Percentiles rank a stretch among this genome's conserved stretches.
Evolutionary conservation across 2,329 filamentous ascomycete genomes (phyloP).

Genomic region (Aspergillus felis): DNA sequence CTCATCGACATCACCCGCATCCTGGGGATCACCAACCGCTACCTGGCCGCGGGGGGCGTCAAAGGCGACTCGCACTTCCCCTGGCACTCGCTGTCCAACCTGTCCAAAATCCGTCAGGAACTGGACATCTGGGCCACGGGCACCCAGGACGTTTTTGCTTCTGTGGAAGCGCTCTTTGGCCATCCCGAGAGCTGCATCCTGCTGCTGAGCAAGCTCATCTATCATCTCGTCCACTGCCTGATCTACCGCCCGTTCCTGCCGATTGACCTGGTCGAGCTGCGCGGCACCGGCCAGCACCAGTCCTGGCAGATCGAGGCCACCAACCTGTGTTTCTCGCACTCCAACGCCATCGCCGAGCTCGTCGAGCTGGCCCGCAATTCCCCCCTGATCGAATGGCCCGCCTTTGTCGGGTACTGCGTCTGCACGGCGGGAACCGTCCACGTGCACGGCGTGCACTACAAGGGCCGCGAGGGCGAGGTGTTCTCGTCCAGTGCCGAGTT

Average conservation of each 20-base stretch:
- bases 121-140: conserved; percentile 81
- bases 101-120: conserved; percentile 82
- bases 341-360: conserved; percentile 80
- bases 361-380: conserved; percentile 74
- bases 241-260: conserved; percentile 85
- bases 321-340: conserved; percentile 80
- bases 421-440: conserved; percentile 85
- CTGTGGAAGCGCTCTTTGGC: conserved; percentile 69
- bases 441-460: conserved; percentile 79
- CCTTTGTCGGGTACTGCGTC: conserved; percentile 81
- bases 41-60: conserved; percentile 78
- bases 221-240: conserved; percentile 80
- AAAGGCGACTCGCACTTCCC: conserved; percentile 89
- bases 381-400: conserved; percentile 75
- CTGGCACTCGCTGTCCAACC: conserved; percentile 80
- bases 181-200: conserved; percentile 74
- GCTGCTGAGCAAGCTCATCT: conserved; percentile 79
- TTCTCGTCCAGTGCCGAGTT: conserved; percentile 67
- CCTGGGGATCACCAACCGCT: conserved; percentile 76
- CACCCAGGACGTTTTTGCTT: conserved; percentile 74
- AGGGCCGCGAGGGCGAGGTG: conserved; percentile 56
- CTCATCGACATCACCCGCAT: conserved; percentile 81
- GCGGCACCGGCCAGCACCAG: conserved; percentile 76
- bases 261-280: conserved; percentile 75
- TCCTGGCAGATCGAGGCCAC: conserved; percentile 92